Evolutionary conservation across 192 early-diverging fungal species (phyloP), one percentile per base, ranked within the genome.

Genomic region (Umbelopsis sp.): DNA sequence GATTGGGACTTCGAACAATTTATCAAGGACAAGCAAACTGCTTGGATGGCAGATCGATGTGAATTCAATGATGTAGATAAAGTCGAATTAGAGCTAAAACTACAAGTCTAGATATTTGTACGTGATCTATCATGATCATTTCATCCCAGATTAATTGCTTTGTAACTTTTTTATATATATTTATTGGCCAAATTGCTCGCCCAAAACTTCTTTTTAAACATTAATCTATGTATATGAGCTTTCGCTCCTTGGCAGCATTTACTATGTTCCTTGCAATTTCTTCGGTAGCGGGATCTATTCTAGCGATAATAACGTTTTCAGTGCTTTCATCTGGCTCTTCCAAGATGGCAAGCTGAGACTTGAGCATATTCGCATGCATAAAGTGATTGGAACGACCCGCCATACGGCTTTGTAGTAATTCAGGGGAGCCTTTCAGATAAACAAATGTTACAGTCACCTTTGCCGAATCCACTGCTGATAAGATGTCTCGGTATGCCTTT

Each of bases 331-430:
- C 47, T 2, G 85, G 85, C 64, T 80, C 78, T 71, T 92, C 91
- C 35, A 92, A 73, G 7, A 85, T 83, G 30, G 77, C 80, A 55
- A 90, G 77, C 79, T 92, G 91, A 25, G 86, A 86, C 23, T 87
- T 79, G 35, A 92, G 70, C 53, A 91, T 83, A 41, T 16, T 11
- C 0, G 76, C 64, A 21, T 80, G 58, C 68, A 90, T 84, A 51
- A 88, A 92, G 46, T 92, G 91, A 8, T 70, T 72, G 23, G 71
- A 49, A 0, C 91, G 80, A 33, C n/a, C n/a, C n/a, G 18, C 22
- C 46, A 91, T 74, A 35, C 91, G 78, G 27, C 70, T 25, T 6
- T 50, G 49, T 13, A 92, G 74, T 49, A 84, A 70, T 12, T 84
- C 72, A 20, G 74, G 76, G 2, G 67, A 49, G 3, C 89, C 89